Conservation (phyloP, 345 rosid genomes). For the Erucastrum elatum region DNA sequence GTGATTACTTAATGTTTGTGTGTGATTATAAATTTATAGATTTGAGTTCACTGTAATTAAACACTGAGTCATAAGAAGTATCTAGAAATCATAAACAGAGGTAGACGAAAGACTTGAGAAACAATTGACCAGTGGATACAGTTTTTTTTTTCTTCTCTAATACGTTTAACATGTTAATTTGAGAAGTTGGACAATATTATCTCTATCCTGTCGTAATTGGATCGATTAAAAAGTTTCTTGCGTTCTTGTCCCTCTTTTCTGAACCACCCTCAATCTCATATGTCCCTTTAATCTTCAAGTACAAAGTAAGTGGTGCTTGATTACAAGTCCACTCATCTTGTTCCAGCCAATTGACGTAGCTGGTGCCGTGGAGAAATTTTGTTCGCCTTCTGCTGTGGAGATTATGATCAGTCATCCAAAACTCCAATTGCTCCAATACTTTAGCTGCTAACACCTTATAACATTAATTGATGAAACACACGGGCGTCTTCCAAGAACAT, state of each 20-base stretch:
- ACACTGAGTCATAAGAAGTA: background rate
- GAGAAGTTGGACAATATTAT: conserved; percentile 19
- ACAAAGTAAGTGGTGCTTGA: background rate
- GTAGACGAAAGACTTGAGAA: background rate
- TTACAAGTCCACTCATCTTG: background rate
- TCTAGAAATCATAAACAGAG: background rate
- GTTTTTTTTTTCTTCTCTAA: background rate
- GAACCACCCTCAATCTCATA: background rate
- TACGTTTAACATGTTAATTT: background rate
- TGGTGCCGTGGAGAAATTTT: background rate
- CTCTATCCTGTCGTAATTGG: background rate
- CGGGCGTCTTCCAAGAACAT: too few relatives aligned
- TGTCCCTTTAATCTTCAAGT: background rate
- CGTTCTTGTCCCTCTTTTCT: background rate
- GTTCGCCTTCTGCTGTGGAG: background rate
- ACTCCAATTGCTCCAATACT: background rate
- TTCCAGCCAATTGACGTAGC: background rate
- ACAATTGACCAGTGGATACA: conserved; percentile 8
- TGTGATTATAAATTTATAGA: background rate
- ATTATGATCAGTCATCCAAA: background rate
- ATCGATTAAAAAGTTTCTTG: too few relatives aligned
- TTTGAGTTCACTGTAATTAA: conserved; percentile 14
- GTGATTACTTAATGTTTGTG: conserved; percentile 6
- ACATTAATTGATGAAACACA: too few relatives aligned
- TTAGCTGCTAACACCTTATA: background rate